These are phyloP conservation scores for Luffa aegyptiaca DNA, from an alignment of 306 rosid species.

Conservation along the genomic window DNA sequence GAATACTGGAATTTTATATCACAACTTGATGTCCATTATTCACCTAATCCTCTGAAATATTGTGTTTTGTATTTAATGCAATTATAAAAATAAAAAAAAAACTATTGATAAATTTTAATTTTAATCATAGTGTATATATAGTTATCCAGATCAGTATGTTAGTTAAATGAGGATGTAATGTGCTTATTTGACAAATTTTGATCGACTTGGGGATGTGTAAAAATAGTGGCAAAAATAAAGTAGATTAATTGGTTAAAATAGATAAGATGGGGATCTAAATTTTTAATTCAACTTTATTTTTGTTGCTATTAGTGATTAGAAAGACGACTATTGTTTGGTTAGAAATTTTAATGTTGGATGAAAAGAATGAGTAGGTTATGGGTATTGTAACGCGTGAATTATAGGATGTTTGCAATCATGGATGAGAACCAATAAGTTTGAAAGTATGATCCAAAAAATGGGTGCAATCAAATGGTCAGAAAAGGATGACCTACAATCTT, in stretches of 20 bases:
- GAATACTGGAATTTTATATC: neutral
- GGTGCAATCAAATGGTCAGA: neutral
- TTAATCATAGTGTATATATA: no score
- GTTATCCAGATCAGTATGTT: neutral
- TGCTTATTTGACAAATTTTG: neutral
- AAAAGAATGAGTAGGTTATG: neutral
- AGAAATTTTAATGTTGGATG: no score
- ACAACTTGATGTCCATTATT: neutral
- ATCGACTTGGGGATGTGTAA: no score
- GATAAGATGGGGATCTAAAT: neutral
- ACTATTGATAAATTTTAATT: no score
- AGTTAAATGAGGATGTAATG: neutral
- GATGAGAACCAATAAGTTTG: neutral
- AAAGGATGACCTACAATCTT: conserved; percentile 1
- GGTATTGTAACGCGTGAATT: neutral
- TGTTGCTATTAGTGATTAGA: neutral
- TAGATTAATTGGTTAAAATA: no score
- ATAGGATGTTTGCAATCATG: neutral
- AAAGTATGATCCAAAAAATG: neutral
- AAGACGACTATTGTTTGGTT: no score
- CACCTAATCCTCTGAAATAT: neutral
- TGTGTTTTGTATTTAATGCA: neutral
- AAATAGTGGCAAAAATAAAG: neutral
- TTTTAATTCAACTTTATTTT: no score
- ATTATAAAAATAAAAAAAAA: no score